phyloP scores from a whole-genome alignment of 495 filamentous ascomycete genomes.

The Penicillium lagena region DNA sequence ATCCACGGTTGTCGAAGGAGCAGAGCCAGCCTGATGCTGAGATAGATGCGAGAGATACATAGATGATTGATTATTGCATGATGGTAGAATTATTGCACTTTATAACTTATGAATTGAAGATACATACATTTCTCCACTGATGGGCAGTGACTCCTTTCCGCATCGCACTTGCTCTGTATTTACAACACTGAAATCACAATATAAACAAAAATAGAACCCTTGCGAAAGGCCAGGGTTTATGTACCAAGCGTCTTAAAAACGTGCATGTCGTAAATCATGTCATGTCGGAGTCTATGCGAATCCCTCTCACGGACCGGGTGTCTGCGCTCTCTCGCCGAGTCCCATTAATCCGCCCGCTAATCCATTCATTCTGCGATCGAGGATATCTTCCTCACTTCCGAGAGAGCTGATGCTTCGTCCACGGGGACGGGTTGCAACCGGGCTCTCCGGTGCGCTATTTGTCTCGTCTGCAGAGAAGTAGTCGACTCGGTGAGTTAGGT shows the following conservation, averaged over 20 bases:
- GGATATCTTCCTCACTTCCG: conserved; percentile 75
- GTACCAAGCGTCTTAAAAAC: neutral
- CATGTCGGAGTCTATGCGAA: neutral
- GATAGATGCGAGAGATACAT: too few relatives aligned
- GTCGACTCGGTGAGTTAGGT: neutral
- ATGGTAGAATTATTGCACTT: too few relatives aligned
- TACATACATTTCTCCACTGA: too few relatives aligned
- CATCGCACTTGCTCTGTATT: too few relatives aligned
- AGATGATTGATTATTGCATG: too few relatives aligned
- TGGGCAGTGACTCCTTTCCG: too few relatives aligned
- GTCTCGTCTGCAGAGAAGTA: conserved; percentile 11
- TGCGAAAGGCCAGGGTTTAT: too few relatives aligned
- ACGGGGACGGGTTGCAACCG: conserved; percentile 16
- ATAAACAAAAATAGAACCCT: too few relatives aligned
- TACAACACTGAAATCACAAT: too few relatives aligned
- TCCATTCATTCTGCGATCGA: conserved; percentile 80
- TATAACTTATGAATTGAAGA: too few relatives aligned
- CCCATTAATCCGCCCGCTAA: conserved; percentile 75
- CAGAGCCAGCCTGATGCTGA: conserved; percentile 40
- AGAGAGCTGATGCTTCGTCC: conserved; percentile 64
- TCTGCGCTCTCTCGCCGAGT: conserved; percentile 38
- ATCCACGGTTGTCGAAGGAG: conserved; percentile 37
- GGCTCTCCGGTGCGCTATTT: conserved; percentile 20
- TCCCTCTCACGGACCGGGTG: conserved; percentile 18
- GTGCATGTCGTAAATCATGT: neutral